A percentile compares a stretch with the other conserved stretches of the same genome.
phyloP scores from a whole-genome alignment of 495 filamentous ascomycete species.

The Poronia punctata region DNA sequence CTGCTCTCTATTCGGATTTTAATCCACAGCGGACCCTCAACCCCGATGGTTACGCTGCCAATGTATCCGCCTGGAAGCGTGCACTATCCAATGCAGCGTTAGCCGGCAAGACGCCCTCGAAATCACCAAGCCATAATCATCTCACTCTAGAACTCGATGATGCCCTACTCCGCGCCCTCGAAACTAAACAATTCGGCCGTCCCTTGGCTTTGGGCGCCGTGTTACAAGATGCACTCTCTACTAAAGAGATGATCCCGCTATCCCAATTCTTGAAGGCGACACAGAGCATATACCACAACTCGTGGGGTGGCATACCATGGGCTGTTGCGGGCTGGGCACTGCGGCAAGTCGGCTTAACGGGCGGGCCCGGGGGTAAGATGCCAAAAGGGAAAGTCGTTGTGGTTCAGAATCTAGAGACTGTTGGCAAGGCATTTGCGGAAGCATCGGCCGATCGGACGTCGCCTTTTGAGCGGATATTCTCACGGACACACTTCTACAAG shows the following conservation, averaged over 20 bases:
- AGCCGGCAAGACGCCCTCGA: slow-evolving; percentile 47
- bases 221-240: slow-evolving; percentile 65
- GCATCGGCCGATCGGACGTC: slow-evolving; percentile 39
- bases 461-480: slow-evolving; percentile 58
- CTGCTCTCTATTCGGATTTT: slow-evolving; percentile 94
- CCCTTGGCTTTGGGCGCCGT: slow-evolving; percentile 79
- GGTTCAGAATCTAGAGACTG: slow-evolving; percentile 47
- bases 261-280: slow-evolving; percentile 51
- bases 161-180: slow-evolving; percentile 60
- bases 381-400: slow-evolving; percentile 51
- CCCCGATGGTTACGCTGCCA: slow-evolving; percentile 83
- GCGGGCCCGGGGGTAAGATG: slow-evolving; percentile 44
- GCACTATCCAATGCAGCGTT: slow-evolving; percentile 61
- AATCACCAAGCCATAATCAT: slow-evolving; percentile 33
- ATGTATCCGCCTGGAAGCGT: slow-evolving; percentile 74
- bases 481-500: slow-evolving; percentile 54
- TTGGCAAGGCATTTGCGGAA: slow-evolving; percentile 40
- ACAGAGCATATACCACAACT: slow-evolving; percentile 57
- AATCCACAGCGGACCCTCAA: slow-evolving; percentile 68
- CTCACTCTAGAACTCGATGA: slow-evolving; percentile 64
- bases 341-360: slow-evolving; percentile 54
- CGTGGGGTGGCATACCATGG: slow-evolving; percentile 41
- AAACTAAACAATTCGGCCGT: slow-evolving; percentile 70
- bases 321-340: slow-evolving; percentile 67
- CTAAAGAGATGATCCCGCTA: slow-evolving; percentile 61